Percentiles rank a stretch among this genome's conserved stretches.
These are phyloP conservation scores for Carex cristatella DNA, from an alignment of 176 grass and related monocot species.

Conservation along the genomic window DNA sequence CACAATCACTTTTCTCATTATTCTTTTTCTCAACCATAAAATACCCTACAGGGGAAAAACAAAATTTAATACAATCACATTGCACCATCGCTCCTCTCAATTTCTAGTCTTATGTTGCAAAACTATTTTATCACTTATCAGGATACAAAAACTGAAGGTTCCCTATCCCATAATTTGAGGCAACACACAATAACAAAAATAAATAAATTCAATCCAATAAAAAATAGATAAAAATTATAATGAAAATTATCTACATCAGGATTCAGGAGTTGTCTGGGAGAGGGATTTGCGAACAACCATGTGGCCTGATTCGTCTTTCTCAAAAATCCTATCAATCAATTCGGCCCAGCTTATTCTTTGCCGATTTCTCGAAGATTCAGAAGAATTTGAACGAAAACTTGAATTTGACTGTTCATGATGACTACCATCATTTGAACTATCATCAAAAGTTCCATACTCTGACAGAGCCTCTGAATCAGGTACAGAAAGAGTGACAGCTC, in stretches of 20 bases:
- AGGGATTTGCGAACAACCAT: constrained; percentile 45
- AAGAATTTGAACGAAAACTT: constrained; percentile 17
- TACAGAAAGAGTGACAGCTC: constrained; percentile 62
- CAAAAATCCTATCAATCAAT: constrained; percentile 74
- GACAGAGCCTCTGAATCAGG: constrained; percentile 42
- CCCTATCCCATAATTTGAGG: constrained; percentile 10
- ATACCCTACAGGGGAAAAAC: background rate
- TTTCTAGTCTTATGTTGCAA: background rate
- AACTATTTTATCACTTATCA: background rate
- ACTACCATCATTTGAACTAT: constrained; percentile 13
- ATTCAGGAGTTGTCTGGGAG: background rate
- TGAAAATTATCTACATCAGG: constrained; percentile 24
- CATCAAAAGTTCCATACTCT: constrained; percentile 59
- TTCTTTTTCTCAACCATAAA: background rate
- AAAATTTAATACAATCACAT: background rate
- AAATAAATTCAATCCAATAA: constrained; percentile 4
- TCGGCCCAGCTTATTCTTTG: constrained; percentile 79
- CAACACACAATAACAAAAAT: background rate
- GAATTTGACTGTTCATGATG: constrained; percentile 1
- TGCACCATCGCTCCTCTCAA: background rate
- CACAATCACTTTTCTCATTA: background rate
- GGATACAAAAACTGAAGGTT: background rate
- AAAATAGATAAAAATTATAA: background rate
- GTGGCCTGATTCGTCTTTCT: constrained; percentile 48
- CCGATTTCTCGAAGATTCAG: constrained; percentile 11